Base-by-base conservation (phyloP, 2,329 filamentous ascomycete species). In the Microdochium bolleyi region DNA sequence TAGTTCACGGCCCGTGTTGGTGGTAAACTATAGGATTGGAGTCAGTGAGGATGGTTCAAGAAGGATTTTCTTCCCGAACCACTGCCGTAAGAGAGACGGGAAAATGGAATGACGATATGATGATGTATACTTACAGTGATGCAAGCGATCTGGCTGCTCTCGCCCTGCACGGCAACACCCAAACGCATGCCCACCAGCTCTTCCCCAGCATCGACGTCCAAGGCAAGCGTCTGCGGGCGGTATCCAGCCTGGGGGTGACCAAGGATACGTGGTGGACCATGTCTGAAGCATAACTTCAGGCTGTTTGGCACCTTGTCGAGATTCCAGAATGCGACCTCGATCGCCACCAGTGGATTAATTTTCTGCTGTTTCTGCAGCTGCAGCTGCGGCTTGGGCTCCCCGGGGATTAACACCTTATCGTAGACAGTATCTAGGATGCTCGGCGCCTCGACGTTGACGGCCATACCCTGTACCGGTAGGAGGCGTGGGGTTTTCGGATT, bases 241-340 rank as follows among this genome's bases (percentile, higher is more conserved):
- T 51, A 30, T 3, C 52, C 58, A 22, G 16, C 16, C 19, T 22
- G 41, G 7, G 53, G 53, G 7, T 37, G 21, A 24, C 60, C 57
- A 3, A 60, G 34, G 9, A 53, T 56, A n/a, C 32, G 21, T 7
- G 46, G 34, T 10, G 25, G 50, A 7, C 54, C 58, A n/a, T 57
- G 37, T 27, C 54, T 32, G 24, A 58, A 59, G 14, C 53, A 54
- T 37, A 61, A 53, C 2, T 52, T 56, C 14, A 61, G 16, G 14
- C 55, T 55, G 14, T 55, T 53, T 21, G 55, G 54, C 30, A 57
- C 56, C 51, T 53, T 53, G 21, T 52, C 49, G 7, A 54, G 24
- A 14, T 54, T 51, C 49, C 55, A 57, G 38, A 54, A 60, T 9
- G 53, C 51, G 14, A 57, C 51, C 51, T 58, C 57, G 27, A 59